phyloP scores from a whole-genome alignment of 805 yeast genomes.

The Candida ulmi region DNA sequence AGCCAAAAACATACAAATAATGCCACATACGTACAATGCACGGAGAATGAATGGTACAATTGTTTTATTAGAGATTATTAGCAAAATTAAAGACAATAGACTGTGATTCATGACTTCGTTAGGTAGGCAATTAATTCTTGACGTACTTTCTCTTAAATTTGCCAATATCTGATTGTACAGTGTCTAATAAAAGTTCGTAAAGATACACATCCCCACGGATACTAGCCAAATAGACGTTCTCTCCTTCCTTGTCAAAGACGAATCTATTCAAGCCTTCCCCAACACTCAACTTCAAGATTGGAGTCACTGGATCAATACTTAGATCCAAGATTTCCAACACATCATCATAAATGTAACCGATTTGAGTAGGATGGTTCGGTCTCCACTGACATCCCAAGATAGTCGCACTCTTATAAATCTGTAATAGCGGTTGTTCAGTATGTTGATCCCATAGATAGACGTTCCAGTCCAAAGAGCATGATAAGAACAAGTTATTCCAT shows the following conservation, averaged over 20 bases:
- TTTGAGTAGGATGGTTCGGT: slow-evolving; percentile 20
- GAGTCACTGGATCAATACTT: slow-evolving; percentile 20
- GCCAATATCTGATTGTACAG: slow-evolving; percentile 11
- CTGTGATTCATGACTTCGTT: not conserved
- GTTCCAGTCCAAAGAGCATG: slow-evolving; percentile 28
- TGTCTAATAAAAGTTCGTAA: slow-evolving; percentile 12
- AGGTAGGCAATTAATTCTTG: not conserved
- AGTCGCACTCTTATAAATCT: slow-evolving; percentile 20
- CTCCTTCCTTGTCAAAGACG: slow-evolving; percentile 15
- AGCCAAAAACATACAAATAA: too few relatives aligned
- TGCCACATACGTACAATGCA: too few relatives aligned
- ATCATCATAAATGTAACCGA: slow-evolving; percentile 26
- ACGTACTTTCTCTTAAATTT: slow-evolving; percentile 14
- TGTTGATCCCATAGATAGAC: slow-evolving; percentile 23
- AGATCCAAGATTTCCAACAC: slow-evolving; percentile 27
- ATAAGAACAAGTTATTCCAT: slow-evolving; percentile 19
- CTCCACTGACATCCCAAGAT: slow-evolving; percentile 25
- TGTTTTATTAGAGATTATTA: too few relatives aligned
- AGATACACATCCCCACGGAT: slow-evolving; percentile 11
- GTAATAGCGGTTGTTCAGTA: slow-evolving; percentile 14
- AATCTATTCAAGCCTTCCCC: slow-evolving; percentile 11
- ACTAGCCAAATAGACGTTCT: slow-evolving; percentile 10
- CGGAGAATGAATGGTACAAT: too few relatives aligned
- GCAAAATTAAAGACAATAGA: too few relatives aligned
- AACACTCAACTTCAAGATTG: slow-evolving; percentile 13